phyloP scores from a whole-genome alignment of 192 early-diverging fungal species.

The Coemansia sp. region DNA sequence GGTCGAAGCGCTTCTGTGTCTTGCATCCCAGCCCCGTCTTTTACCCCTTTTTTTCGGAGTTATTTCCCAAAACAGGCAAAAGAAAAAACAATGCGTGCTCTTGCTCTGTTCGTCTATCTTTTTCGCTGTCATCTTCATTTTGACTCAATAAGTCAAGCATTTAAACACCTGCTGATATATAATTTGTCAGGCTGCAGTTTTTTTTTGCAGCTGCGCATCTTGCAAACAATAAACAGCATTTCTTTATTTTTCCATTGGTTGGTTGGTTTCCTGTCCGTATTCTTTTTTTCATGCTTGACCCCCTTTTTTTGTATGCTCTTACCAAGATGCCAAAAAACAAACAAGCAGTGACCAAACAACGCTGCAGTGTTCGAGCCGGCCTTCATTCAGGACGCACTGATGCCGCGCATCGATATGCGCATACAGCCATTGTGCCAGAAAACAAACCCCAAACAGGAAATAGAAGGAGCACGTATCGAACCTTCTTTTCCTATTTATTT shows the following conservation, averaged over 20 bases:
- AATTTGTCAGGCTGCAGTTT: background rate
- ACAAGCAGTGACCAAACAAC: too few species aligned
- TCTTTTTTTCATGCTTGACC: background rate
- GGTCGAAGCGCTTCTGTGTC: background rate
- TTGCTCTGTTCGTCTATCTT: background rate
- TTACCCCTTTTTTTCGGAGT: background rate
- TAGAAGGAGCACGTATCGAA: too few species aligned
- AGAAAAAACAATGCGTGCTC: background rate
- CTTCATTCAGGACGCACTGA: too few species aligned
- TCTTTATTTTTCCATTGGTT: background rate
- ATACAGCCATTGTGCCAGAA: too few species aligned
- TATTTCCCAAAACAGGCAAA: background rate
- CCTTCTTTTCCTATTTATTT: too few species aligned
- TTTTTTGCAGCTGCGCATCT: background rate
- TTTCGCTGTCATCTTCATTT: background rate
- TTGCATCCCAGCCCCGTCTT: background rate
- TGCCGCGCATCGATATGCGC: too few species aligned
- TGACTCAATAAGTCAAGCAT: background rate
- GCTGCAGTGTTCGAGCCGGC: too few species aligned
- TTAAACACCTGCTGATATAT: background rate
- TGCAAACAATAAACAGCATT: background rate
- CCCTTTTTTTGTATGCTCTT: too few species aligned
- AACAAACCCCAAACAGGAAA: too few species aligned
- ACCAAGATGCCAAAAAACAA: too few species aligned
- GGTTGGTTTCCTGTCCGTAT: background rate